phyloP scores from a whole-genome alignment of 2,329 filamentous ascomycete species.

The Ophiostoma tasmaniense region DNA sequence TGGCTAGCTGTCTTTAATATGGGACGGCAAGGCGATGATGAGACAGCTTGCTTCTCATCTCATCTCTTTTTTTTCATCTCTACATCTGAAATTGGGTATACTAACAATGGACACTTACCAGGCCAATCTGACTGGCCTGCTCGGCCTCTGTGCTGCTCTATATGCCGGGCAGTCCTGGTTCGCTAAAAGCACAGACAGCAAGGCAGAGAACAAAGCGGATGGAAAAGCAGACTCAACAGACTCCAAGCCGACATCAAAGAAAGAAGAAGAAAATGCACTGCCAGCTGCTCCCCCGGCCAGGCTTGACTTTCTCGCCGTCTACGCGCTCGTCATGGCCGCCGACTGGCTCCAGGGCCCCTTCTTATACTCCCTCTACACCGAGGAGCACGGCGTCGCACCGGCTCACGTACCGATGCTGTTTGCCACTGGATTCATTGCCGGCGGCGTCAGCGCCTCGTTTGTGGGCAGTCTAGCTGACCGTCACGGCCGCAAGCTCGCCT shows the following conservation, averaged over 20 bases:
- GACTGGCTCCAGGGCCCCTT: conserved; percentile 40
- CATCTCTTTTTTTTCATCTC: background rate
- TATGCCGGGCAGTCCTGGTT: conserved; percentile 21
- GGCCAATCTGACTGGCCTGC: conserved; percentile 28
- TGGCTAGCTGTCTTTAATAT: background rate
- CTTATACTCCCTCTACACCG: conserved; percentile 31
- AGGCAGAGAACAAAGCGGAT: background rate
- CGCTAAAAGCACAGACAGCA: conserved; percentile 14
- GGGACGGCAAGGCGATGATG: background rate
- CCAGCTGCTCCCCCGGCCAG: conserved; percentile 14
- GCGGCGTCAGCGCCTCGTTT: conserved; percentile 37
- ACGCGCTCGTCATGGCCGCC: conserved; percentile 41
- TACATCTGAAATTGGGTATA: background rate
- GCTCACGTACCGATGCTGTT: conserved; percentile 33
- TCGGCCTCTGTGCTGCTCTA: conserved; percentile 27
- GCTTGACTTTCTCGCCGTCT: conserved; percentile 34
- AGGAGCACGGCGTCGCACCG: conserved; percentile 27
- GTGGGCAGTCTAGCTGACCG: conserved; percentile 41
- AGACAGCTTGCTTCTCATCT: background rate
- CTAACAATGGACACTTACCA: conserved; percentile 28
- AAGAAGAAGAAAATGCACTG: background rate
- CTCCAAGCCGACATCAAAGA: background rate
- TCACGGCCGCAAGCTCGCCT: conserved; percentile 44
- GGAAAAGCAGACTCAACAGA: background rate
- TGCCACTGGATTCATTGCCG: conserved; percentile 37